Base-by-base conservation (phyloP, 2,329 filamentous ascomycete species). In the Colletotrichum chlorophyti region DNA sequence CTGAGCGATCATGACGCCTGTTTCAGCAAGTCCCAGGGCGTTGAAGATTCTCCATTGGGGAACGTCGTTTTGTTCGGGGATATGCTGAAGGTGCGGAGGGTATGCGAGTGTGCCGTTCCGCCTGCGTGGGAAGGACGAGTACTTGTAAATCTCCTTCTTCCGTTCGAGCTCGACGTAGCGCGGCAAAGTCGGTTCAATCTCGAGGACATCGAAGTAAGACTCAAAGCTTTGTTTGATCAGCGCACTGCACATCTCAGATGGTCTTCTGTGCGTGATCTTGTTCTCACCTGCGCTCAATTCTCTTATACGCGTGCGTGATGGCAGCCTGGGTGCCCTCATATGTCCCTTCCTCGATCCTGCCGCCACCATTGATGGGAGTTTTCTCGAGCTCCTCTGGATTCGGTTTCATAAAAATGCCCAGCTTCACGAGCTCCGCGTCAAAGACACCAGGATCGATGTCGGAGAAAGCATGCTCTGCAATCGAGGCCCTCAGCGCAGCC, bases 391-490 rank as follows among this genome's bases (percentile, higher is more conserved):
- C 49, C 11, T 65, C 53, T 15, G 64, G 60, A 31, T 71, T 65
- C 5, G 69, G 41, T 21, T 61, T 65, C 5, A 65, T 48, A 21
- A 67, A 71, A 42, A 73, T 63, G 47, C 66, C 66, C 48, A 69
- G 37, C 31, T 65, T 67, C 6, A 73, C 40, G 12, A 73, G 58
- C 60, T 72, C 69, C 27, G 65, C 66, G 54, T 71, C 68, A 43
- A 73, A 69, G 17, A 74, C 66, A 3, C 71, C 72, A 0, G 71
- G 70, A 32, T 74, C 71, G 26, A 72, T 70, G 2, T 71, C 72
- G 1, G 62, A 40, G n/a, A 73, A 63, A 2, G 68, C 61, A 6
- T 66, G 64, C 43, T 73, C 65, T 5, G 53, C 38, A 40, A 73
- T 65, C 6, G 19, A 64, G 34, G 60, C 59, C 4, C 62, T 27